These are phyloP conservation scores for Flammula alnicola DNA, from an alignment of 1,284 basidiomycete species.

Conservation along the genomic window DNA sequence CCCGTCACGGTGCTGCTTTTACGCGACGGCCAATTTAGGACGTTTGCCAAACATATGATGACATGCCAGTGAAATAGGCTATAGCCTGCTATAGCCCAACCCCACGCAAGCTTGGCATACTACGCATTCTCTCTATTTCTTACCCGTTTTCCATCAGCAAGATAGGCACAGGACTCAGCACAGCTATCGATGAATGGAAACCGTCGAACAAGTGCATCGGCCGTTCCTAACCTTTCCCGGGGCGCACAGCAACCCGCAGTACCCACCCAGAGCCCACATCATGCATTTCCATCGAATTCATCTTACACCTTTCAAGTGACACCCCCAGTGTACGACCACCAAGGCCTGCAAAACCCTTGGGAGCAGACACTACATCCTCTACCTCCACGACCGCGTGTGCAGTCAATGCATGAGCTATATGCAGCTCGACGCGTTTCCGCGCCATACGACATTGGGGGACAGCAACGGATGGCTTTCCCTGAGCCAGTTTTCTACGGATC, in stretches of 20 bases:
- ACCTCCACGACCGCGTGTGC: slow-evolving; percentile 27
- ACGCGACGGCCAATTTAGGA: too few species aligned
- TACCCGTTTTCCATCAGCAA: too few species aligned
- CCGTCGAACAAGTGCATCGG: slow-evolving; percentile 8
- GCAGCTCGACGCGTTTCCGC: slow-evolving; percentile 11
- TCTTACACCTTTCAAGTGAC: slow-evolving; percentile 34
- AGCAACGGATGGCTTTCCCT: slow-evolving; percentile 44
- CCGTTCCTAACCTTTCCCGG: slow-evolving; percentile 19
- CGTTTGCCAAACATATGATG: slow-evolving; percentile 1
- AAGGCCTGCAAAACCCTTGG: slow-evolving; percentile 27
- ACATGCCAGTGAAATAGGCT: neutral
- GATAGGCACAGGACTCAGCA: too few species aligned
- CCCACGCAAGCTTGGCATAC: neutral
- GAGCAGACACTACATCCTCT: slow-evolving; percentile 10
- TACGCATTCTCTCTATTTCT: neutral
- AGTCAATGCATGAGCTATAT: slow-evolving; percentile 35
- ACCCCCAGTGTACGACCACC: slow-evolving; percentile 30
- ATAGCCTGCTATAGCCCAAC: too few species aligned
- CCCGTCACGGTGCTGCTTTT: too few species aligned
- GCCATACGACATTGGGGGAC: neutral
- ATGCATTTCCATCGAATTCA: slow-evolving; percentile 5
- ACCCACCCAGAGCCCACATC: slow-evolving; percentile 2
- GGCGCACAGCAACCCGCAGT: slow-evolving; percentile 24
- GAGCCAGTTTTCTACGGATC: slow-evolving; percentile 59
- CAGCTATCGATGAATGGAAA: slow-evolving; percentile 9